Evolutionary conservation across 2,329 filamentous ascomycete species (phyloP), one percentile per base, ranked within the genome.

Genomic region (Erysiphe pulchra): DNA sequence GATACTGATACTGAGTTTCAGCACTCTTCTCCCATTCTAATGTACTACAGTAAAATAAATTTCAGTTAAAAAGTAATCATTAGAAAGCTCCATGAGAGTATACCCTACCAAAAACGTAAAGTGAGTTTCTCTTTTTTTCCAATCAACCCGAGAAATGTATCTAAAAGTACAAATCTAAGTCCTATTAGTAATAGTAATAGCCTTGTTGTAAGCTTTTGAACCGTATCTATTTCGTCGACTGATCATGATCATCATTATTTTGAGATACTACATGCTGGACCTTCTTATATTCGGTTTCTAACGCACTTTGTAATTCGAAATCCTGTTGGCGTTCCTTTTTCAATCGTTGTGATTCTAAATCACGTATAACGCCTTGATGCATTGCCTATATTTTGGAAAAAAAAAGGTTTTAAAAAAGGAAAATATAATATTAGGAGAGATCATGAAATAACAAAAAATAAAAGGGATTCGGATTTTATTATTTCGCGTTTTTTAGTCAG

Each of bases 311-410:
- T 72, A 92, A 75, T 52, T 95, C 86, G 57, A 98, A 98, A 59
- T 98, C 90, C 45, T 85, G 73, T 60, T 92, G 82, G 48, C 90
- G 77, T 61, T 98, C 90, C 52, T 74, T 72, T 64, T 94, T 94
- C 52, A 94, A 60, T 41, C 81, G 76, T 60, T 93, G 86, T 58
- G 92, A 84, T 58, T 95, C 87, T 69, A 94, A 80, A 57, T 98
- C 90, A 51, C 87, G 81, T 51, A 95, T 67, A 38, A 98, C 90
- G 40, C 90, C 90, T 53, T 80, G 74, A 58, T 98, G 90, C 90
- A 98, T 98, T 47, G 83, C 81, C 90, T 87, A 33, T 24, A 3
- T 24, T 2, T 24, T 24, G 20, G 6, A 24, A 31, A 17, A 38
- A 24, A 24, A 24, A 24, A 24, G 6, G 13, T 41, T 17, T 17